Evolutionary conservation across 768 basidiomycete genomes (phyloP), one percentile per base, ranked within the genome.

Genomic region (Tricholoma terreum): DNA sequence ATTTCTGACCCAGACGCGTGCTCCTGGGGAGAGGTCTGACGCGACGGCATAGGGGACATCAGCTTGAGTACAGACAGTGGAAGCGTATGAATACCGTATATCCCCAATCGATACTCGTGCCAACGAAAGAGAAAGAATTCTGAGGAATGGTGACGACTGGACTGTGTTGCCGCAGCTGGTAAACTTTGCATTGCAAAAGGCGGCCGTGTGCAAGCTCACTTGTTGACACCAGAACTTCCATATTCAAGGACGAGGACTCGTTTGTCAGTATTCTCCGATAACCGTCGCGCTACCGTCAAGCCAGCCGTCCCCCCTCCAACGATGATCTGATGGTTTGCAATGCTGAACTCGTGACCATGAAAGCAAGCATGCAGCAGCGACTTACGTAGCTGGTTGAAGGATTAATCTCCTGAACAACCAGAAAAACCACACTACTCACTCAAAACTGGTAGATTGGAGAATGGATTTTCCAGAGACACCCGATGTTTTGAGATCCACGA

Each of bases 301-400:
- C 73, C 74, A 17, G 74, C 64, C 6, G 71, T 69, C 9, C 74
- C 74, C 24, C 73, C 73, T 48, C 74, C 74, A 21, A 70, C 66
- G 27, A 70, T 56, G 19, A 70, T 65, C 69, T 70, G 53, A 8
- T 22, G 11, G 55, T 31, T n/a, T 11, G 4, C 17, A 12, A 27
- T 4, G 33, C 21, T 27, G 17, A 22, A 33, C 12, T 27, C 19
- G 33, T 38, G 8, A 19, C 1, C 14, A 14, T 38, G 34, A 19
- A 19, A 12, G 24, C n/a, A 42, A 7, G 22, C 14, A 24, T 15
- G 5, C 12, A 30, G 5, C 12, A 30, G 43, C 9, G n/a, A 56
- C 60, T 34, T 56, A 65, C 66, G 21, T 64, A 65, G 21, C 62
- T 63, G 30, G 27, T 31, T 15, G 38, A 30, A 17, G 10, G 33